Evolutionary conservation across 768 basidiomycete genomes (phyloP).

Genomic region (Lactifluus hygrophoroides): DNA sequence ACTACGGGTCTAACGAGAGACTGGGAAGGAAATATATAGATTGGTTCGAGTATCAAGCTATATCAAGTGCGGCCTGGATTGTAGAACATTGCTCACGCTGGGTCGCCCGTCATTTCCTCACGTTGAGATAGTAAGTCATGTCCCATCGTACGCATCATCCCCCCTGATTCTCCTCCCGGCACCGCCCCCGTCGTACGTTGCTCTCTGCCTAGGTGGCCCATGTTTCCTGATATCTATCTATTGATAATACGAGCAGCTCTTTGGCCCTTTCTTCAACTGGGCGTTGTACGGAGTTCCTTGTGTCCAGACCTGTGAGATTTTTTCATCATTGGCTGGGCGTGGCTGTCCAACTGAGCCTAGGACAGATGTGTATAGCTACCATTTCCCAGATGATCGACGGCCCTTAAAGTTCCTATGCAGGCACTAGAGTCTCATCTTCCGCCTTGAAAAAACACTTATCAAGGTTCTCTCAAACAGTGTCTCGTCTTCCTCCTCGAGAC

Average conservation of each 20-base stretch:
- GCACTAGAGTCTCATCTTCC: neutral
- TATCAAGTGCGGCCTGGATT: no score
- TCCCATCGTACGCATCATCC: neutral
- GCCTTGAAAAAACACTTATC: neutral
- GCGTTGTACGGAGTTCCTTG: no score
- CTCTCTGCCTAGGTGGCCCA: neutral
- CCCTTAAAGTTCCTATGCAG: neutral
- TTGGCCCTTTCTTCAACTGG: constrained; percentile 5
- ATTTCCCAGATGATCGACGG: constrained; percentile 2
- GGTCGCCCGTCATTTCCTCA: no score
- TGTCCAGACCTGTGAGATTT: neutral
- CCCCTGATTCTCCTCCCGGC: neutral
- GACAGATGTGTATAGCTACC: constrained; percentile 1
- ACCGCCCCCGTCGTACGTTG: constrained; percentile 5
- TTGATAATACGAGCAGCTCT: neutral
- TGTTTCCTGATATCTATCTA: no score
- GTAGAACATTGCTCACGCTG: no score
- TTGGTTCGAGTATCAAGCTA: no score
- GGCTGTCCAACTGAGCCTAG: no score
- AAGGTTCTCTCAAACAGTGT: neutral
- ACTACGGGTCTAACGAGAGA: no score
- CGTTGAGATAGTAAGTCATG: neutral
- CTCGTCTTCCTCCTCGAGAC: neutral
- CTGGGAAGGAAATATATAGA: no score
- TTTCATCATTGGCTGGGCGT: no score